These are phyloP conservation scores for Cyclotella cryptica DNA, from an alignment of 108 stramenopile species.

Conservation along the genomic window DNA sequence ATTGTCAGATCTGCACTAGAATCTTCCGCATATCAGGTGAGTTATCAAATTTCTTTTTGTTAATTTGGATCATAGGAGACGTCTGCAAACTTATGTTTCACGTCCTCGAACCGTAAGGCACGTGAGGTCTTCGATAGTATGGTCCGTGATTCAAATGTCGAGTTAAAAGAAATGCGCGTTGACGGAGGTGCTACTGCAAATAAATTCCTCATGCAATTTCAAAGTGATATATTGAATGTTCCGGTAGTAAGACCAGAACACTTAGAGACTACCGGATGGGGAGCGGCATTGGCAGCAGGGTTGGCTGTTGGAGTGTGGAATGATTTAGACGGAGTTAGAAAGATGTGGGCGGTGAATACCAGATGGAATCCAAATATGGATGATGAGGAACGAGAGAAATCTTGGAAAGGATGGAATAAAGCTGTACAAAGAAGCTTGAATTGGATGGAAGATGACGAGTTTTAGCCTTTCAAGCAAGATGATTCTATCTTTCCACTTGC, in stretches of 20 bases:
- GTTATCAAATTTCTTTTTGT: neutral
- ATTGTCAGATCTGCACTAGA: slow-evolving; percentile 95
- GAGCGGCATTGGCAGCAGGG: slow-evolving; percentile 97
- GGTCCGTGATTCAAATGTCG: slow-evolving; percentile 74
- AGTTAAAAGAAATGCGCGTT: slow-evolving; percentile 79
- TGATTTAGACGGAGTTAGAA: slow-evolving; percentile 78
- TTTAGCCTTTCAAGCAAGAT: neutral
- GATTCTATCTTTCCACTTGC: neutral
- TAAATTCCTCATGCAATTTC: slow-evolving; percentile 95
- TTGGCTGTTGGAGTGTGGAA: slow-evolving; percentile 95
- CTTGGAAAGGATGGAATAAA: slow-evolving; percentile 90
- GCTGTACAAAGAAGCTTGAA: slow-evolving; percentile 88
- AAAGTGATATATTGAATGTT: slow-evolving; percentile 92
- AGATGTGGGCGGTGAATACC: slow-evolving; percentile 78
- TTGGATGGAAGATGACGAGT: slow-evolving; percentile 73
- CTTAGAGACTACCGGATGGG: slow-evolving; percentile 95
- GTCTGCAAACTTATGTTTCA: neutral
- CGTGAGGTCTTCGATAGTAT: slow-evolving; percentile 94
- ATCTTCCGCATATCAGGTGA: slow-evolving; percentile 91
- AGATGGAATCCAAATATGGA: slow-evolving; percentile 79
- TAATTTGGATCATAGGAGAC: neutral
- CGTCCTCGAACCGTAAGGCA: neutral
- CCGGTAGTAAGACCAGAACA: slow-evolving; percentile 82
- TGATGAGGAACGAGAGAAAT: slow-evolving; percentile 56
- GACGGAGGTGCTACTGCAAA: slow-evolving; percentile 97